Conservation (phyloP, 2,329 filamentous ascomycete genomes). For the Stagonosporopsis chrysanthemi region DNA sequence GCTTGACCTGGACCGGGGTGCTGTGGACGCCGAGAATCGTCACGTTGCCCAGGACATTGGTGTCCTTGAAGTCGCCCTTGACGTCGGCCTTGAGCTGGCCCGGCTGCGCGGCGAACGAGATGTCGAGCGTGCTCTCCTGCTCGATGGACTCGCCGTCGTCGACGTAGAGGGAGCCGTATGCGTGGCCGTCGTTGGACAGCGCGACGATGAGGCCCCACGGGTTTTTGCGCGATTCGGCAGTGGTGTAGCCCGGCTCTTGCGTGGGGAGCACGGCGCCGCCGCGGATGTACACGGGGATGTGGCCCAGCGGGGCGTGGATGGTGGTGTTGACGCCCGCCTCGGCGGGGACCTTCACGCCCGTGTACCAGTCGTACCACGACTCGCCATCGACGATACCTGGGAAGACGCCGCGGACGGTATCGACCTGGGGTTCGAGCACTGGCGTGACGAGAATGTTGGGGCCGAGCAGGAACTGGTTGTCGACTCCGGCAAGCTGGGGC, state of each 20-base stretch:
- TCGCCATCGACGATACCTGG: conserved; percentile 68
- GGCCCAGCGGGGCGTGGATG: conserved; percentile 67
- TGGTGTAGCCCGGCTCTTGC: conserved; percentile 74
- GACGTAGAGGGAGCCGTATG: conserved; percentile 70
- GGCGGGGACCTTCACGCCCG: conserved; percentile 63
- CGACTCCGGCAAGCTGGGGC: conserved; percentile 69
- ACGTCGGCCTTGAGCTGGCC: conserved; percentile 59
- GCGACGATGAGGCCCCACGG: conserved; percentile 73
- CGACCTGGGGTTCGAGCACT: conserved; percentile 68
- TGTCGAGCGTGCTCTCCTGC: conserved; percentile 63
- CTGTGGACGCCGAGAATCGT: conserved; percentile 66
- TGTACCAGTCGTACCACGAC: conserved; percentile 83
- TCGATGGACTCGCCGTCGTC: conserved; percentile 76
- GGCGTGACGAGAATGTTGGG: conserved; percentile 71
- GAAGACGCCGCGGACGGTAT: conserved; percentile 71
- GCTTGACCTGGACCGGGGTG: conserved; percentile 47
- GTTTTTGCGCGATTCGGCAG: conserved; percentile 66
- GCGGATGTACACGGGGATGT: conserved; percentile 76
- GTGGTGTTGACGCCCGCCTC: conserved; percentile 64
- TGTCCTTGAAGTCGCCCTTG: conserved; percentile 63
- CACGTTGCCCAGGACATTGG: conserved; percentile 66
- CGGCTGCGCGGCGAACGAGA: conserved; percentile 58
- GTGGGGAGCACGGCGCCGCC: conserved; percentile 72
- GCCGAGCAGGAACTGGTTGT: conserved; percentile 77
- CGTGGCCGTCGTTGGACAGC: conserved; percentile 62